Evolutionary conservation across 2,329 filamentous ascomycete genomes (phyloP), one percentile per base, ranked within the genome.

Genomic region (Botryotinia narcissicola): DNA sequence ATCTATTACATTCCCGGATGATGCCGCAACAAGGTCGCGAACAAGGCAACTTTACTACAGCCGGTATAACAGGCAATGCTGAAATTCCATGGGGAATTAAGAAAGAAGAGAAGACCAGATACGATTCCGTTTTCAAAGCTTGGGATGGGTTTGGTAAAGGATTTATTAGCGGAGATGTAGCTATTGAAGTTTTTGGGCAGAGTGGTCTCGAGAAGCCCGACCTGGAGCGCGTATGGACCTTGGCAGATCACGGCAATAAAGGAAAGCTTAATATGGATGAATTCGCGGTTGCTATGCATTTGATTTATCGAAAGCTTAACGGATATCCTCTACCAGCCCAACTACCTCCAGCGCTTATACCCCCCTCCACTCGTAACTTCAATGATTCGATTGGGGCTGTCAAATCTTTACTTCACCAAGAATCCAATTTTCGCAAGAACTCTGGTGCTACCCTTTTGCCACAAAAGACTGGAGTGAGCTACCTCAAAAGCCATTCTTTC

Each of bases 41-140:
- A 82, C 88, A 90, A 75, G 92, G 92, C 40, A 87, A 86, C 29
- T 98, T 93, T 79, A 97, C 93, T 12, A 95, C 95, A 2, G 90
- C 92, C 74, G 95, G 95, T 8, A 87, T 99, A 16, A 91, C 94
- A 76, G 96, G 96, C 70, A 98, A 97, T 83, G 96, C 96, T 0
- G 95, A 94, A 12, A 95, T 99, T 80, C 96, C 96, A 0, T 99
- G 96, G 96, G 95, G 96, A 25, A 96, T 99, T 74, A 99, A 96
- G 7, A 99, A 99, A 82, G 95, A 98, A 76, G 96, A 99, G 83
- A 99, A 99, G 86, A 95, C 93, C 75, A 92, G 97, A 76, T 99
- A 99, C 78, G 96, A 99, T 82, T 89, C 94, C 74, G 89, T 98
- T 48, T 99, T 99, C 86, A 93, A 91, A 76, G 95, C 95, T 8